phyloP scores from a whole-genome alignment of 108 stramenopile genomes.

The Cyclotella atomus region DNA sequence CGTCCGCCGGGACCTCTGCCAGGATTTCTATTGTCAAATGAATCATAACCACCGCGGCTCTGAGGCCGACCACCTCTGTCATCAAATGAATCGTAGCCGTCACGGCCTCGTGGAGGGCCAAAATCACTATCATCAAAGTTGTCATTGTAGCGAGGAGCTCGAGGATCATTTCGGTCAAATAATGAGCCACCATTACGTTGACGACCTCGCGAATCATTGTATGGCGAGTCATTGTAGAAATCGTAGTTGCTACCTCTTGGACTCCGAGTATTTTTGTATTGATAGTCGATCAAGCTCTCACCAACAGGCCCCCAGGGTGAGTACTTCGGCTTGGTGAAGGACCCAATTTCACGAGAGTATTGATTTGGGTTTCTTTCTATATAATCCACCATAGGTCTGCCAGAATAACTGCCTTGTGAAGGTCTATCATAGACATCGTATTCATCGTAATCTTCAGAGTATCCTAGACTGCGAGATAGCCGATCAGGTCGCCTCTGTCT shows the following conservation, averaged over 20 bases:
- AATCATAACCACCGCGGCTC: not conserved
- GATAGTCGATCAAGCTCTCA: constrained; percentile 8
- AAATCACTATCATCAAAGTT: not conserved
- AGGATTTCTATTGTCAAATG: not conserved
- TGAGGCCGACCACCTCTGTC: not conserved
- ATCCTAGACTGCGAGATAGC: not conserved
- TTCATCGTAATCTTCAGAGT: not conserved
- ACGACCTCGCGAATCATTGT: not conserved
- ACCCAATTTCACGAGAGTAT: constrained; percentile 11
- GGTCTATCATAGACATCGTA: constrained; percentile 1
- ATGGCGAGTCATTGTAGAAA: not conserved
- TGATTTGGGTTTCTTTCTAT: not conserved
- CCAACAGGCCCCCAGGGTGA: constrained; percentile 9
- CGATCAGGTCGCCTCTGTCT: constrained; percentile 4
- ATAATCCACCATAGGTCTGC: constrained; percentile 1
- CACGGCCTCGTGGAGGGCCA: not conserved
- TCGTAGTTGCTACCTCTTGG: constrained; percentile 12
- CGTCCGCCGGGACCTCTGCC: not conserved
- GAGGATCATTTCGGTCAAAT: not conserved
- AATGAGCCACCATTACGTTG: not conserved
- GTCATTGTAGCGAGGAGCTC: not conserved
- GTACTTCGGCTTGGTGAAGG: constrained; percentile 6
- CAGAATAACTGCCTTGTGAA: not conserved
- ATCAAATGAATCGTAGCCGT: not conserved
- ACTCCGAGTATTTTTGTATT: not conserved